Base-by-base conservation (phyloP, 192 early-diverging fungal genomes). In the Fimicolochytrium jonesii region DNA sequence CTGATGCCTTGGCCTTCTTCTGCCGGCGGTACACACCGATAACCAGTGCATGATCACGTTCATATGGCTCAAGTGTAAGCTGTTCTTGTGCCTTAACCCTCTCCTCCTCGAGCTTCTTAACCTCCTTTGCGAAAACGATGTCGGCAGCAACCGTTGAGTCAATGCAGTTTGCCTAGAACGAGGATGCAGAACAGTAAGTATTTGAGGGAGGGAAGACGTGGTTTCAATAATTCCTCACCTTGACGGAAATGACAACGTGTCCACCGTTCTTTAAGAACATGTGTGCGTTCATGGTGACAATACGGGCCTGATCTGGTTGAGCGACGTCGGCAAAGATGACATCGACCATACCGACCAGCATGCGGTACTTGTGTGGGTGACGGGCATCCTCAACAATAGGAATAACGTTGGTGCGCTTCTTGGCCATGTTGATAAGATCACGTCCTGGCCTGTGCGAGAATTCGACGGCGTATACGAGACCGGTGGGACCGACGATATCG, bases 281-380 rank as follows among this genome's bases (percentile, higher is more conserved):
- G 76, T 97, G 95, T 39, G 94, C 83, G 74, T 99, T 99, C 73
- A 98, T 79, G 37, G 93, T 82, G 61, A 99, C 91, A 70, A 99
- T 99, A 86, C 97, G 94, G 5, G 97, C 95, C 83, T 99, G 97
- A 71, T 99, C 97, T 42, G 95, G 97, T 79, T 99, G 97, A 32
- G 97, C 95, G 71, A 99, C 94, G 80, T 99, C 94, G 29, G 97
- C 97, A 76, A 97, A 97, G 54, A 97, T 88, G n/a, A 92, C 90
- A 75, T 97, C 95, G 11, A 96, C 93, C 95, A 97, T 97, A 23
- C 85, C 86, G 49, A 97, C 89, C 36, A 97, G 81, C 95, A 97
- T 99, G 77, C 97, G 92, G 83, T 99, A 99, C 80, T 99, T 99
- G 79, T 99, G 91, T 55, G 97, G 97, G 80, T 97, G 91, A 75